Evolutionary conservation across 83 land plant genomes (phyloP).

Genomic region (Larix sibirica): DNA sequence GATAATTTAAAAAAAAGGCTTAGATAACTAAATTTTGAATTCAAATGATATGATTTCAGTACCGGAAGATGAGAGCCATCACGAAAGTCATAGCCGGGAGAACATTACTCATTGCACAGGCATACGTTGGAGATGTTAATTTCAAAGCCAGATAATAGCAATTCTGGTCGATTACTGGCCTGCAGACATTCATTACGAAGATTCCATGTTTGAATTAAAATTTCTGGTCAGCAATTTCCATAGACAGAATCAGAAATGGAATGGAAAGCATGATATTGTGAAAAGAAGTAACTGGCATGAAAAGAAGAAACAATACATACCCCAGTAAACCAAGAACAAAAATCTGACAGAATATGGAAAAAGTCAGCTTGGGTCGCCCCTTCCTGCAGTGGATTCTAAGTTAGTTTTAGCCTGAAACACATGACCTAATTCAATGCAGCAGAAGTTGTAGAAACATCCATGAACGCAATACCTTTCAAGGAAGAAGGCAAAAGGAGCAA

Average conservation of each 20-base stretch:
- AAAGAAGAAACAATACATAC: background rate
- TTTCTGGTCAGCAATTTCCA: too few relatives aligned
- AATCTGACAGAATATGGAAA: constrained; percentile 14
- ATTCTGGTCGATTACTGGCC: constrained; percentile 26
- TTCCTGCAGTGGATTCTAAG: background rate
- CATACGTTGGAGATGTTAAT: constrained; percentile 20
- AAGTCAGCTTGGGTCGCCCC: constrained; percentile 15
- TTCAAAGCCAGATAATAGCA: constrained; percentile 16
- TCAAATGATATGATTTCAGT: too few relatives aligned
- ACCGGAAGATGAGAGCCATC: constrained; percentile 14
- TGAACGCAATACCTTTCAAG: constrained; percentile 6
- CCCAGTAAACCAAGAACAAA: constrained; percentile 17
- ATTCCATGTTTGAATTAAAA: background rate
- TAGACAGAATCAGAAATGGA: too few relatives aligned
- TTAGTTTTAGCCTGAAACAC: background rate
- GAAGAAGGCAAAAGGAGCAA: constrained; percentile 16
- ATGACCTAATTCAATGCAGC: background rate
- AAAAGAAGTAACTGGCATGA: too few relatives aligned
- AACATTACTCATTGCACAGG: constrained; percentile 14
- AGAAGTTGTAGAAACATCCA: background rate
- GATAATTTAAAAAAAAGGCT: too few relatives aligned
- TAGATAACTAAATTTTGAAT: too few relatives aligned
- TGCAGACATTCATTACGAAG: background rate
- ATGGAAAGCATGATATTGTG: too few relatives aligned
- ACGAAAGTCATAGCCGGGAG: constrained; percentile 26